phyloP scores from a whole-genome alignment of 345 rosid genomes.

The Nephelium lappaceum region DNA sequence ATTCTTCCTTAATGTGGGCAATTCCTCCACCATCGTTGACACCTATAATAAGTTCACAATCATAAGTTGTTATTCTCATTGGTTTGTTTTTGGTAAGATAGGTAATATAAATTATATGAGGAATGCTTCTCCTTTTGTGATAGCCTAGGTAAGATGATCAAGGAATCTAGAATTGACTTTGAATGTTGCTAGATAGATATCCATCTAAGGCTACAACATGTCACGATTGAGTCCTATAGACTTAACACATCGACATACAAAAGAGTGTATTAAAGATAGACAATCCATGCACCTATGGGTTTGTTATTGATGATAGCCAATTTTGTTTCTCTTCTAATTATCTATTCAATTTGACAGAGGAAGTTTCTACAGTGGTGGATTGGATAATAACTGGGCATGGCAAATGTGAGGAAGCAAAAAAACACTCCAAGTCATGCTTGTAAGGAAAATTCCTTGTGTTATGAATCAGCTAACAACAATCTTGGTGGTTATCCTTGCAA shows the following conservation, averaged over 20 bases:
- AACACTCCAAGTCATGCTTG: too few relatives aligned
- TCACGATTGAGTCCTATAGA: not conserved
- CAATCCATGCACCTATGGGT: slow-evolving; percentile 28
- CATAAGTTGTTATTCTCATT: not conserved
- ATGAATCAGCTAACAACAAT: not conserved
- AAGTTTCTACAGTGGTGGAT: slow-evolving; percentile 31
- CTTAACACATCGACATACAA: not conserved
- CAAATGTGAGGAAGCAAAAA: slow-evolving; percentile 11
- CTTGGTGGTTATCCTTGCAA: slow-evolving; percentile 27
- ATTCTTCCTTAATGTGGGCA: too few relatives aligned
- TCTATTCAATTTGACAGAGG: not conserved
- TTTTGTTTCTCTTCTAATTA: slow-evolving; percentile 13
- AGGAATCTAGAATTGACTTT: not conserved
- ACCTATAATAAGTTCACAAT: slow-evolving; percentile 9
- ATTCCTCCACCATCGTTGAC: too few relatives aligned
- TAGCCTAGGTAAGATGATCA: not conserved
- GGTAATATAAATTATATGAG: not conserved
- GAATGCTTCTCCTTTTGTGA: not conserved
- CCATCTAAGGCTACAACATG: not conserved
- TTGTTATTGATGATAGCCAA: not conserved
- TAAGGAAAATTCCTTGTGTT: not conserved
- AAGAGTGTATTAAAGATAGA: not conserved
- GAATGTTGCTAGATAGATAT: slow-evolving; percentile 9
- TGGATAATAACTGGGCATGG: slow-evolving; percentile 34
- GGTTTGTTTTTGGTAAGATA: not conserved